Evolutionary conservation across 306 rosid genomes (phyloP).

Genomic region (Psophocarpus tetragonolobus): DNA sequence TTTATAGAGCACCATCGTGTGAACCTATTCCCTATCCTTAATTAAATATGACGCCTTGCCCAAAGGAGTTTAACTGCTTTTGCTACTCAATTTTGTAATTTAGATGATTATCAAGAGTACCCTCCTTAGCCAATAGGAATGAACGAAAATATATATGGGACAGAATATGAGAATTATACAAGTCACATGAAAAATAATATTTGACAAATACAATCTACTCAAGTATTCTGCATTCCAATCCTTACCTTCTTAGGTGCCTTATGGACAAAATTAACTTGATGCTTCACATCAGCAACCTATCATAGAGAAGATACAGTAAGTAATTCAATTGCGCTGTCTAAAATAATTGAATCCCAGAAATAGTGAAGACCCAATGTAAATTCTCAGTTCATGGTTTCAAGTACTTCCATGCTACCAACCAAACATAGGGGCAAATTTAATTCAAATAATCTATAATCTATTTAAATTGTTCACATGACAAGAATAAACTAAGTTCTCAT

Average conservation of each 20-base stretch:
- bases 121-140: background rate
- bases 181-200: background rate
- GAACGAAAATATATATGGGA: background rate
- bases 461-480: background rate
- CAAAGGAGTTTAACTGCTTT: conserved; percentile 17
- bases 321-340: conserved; percentile 4
- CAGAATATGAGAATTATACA: background rate
- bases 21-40: conserved; percentile 24
- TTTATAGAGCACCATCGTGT: conserved; percentile 10
- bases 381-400: background rate
- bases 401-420: conserved; percentile 19
- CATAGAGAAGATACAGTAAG: conserved; percentile 35
- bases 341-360: conserved; percentile 6
- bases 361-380: background rate
- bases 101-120: background rate
- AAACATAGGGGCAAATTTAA: conserved; percentile 30
- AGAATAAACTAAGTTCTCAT: conserved; percentile 10
- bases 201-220: conserved; percentile 9
- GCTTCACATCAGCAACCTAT: conserved; percentile 70
- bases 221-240: background rate
- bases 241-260: conserved; percentile 79
- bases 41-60: background rate
- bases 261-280: conserved; percentile 69
- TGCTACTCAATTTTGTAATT: conserved; percentile 16
- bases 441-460: conserved; percentile 6